Evolutionary conservation across 2,329 filamentous ascomycete species (phyloP), one percentile per base, ranked within the genome.

Genomic region (Dothideomycetes sp.): DNA sequence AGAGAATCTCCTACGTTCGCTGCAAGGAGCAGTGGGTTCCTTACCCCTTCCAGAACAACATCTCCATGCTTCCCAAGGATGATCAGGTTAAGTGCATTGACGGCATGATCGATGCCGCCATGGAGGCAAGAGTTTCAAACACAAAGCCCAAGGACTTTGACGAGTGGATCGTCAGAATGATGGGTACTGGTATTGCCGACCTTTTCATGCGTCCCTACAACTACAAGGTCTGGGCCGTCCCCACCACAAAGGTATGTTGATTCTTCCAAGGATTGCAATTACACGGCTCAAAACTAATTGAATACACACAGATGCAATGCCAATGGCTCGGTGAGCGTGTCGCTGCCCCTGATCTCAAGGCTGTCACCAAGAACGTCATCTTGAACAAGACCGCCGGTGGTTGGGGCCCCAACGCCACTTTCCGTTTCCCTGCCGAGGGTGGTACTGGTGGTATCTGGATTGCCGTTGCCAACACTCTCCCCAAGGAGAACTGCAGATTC

Each of bases 31-130:
- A 86, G 60, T 98, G 91, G 91, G 91, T 98, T 44, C 89, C 91
- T 40, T 98, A 98, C 70, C 91, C 91, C 50, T 95, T 98, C 81
- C 91, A 98, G 73, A 98, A 96, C 79, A 98, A 98, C 74, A 89
- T 98, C 62, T 94, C 91, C 57, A 89, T 95, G 80, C 70, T 98
- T 59, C 84, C 86, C 64, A 94, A 95, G 74, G 86, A 95, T 52
- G 91, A 98, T 58, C 88, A 98, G 70, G 87, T 95, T 51, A 81
- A 76, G 60, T 93, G 85, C 64, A 82, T 98, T 57, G 86, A 96
- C 53, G 89, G 89, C 50, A 79, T 98, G 72, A 95, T 98, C 53
- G 89, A 98, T 63, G 84, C 91, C 48, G 84, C 91, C 45, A 65
- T 96, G 51, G 86, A 89, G 67, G 77, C 78, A 58, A 84, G 88